Evolutionary conservation across 2,329 filamentous ascomycete species (phyloP), one percentile per base, ranked within the genome.

Genomic region (Aspergillus spinulosporus): DNA sequence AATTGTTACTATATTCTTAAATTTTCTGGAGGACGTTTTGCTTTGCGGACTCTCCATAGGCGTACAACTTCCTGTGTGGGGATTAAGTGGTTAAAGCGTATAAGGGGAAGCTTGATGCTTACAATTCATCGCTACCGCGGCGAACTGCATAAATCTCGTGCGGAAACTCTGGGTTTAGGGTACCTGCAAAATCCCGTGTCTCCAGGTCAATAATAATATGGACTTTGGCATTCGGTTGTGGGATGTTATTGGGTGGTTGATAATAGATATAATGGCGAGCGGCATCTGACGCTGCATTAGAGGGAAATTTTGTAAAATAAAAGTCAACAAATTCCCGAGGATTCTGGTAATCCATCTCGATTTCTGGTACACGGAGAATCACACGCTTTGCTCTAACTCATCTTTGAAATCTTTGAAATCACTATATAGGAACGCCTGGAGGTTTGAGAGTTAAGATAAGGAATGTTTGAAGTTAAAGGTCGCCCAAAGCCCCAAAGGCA

Each of bases 181-280:
- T 34, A 6, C 31, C 31, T 34, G 31, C 5, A 11, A 40, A 11
- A 5, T 40, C 37, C n/a, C 5, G 37, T 40, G 37, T 40, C 37
- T 56, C 53, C 1, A 56, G 29, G 12, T 56, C 42, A 29, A 50
- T 56, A 4, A 56, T 31, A 44, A 56, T 56, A 5, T 51, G 40
- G 21, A 56, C 26, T 32, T 46, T 51, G 7, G 47, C 12, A 29
- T 50, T 50, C 9, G 31, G 14, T 29, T 49, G 39, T 12, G 46
- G 53, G 15, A 51, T 31, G 31, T 50, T 42, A 32, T 31, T 51
- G 1, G 53, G 53, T 14, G 53, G 53, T 31, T 56, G 47, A 26
- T 39, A 31, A 26, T 56, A 47, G 31, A 56, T 46, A n/a, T 15
- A 56, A 39, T 51, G 40, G 32, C 46, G 47, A 29, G 14, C 36